Percentiles rank a stretch among this genome's conserved stretches.
Conservation (phyloP, 2,329 filamentous ascomycete genomes). For the Phaeosphaeria sp. region DNA sequence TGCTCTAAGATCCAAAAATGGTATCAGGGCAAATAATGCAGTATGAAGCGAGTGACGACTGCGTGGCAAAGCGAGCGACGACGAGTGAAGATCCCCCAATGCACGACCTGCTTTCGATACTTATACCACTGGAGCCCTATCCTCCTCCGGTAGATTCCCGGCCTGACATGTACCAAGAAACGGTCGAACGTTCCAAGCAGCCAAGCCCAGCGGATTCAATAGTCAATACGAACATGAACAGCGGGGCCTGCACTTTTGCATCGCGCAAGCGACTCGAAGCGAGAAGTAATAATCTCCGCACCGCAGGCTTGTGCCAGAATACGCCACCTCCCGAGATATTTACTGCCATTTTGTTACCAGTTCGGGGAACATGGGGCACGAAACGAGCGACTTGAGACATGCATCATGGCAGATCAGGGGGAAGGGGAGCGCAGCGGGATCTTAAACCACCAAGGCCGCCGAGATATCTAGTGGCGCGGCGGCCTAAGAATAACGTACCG, state of each 20-base stretch:
- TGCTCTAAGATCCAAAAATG: neutral
- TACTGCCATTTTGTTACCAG: neutral
- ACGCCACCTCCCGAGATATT: neutral
- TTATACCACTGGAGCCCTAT: slow-evolving; percentile 14
- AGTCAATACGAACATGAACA: slow-evolving; percentile 6
- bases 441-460: neutral
- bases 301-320: neutral
- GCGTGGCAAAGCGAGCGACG: slow-evolving; percentile 7
- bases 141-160: neutral
- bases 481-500: slow-evolving; percentile 9
- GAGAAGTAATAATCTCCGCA: neutral
- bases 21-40: neutral
- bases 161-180: neutral
- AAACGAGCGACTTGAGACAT: neutral
- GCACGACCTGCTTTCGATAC: slow-evolving; percentile 6
- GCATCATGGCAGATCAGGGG: neutral
- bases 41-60: slow-evolving; percentile 7
- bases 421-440: neutral
- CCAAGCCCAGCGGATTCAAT: slow-evolving; percentile 10
- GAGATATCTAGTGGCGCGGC: slow-evolving; percentile 17
- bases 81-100: slow-evolving; percentile 1
- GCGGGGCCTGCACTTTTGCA: neutral
- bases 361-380: neutral
- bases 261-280: neutral
- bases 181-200: slow-evolving; percentile 4